These are phyloP conservation scores for Fusarium chuoi DNA, from an alignment of 2,329 filamentous ascomycete genomes.

Conservation along the genomic window DNA sequence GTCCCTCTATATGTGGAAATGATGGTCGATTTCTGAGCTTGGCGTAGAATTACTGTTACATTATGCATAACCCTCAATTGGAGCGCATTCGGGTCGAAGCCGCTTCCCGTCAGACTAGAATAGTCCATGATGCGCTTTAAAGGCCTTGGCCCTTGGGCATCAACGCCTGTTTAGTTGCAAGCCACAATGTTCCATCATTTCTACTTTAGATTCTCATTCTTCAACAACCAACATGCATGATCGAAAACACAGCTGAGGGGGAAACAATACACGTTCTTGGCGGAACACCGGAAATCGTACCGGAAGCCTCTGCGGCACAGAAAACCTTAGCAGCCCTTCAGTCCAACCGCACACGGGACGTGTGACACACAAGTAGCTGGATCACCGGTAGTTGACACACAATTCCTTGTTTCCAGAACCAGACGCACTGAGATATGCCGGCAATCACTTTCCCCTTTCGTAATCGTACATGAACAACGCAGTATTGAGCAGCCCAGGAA, in stretches of 20 bases:
- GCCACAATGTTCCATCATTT: not conserved
- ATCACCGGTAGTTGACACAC: conserved; percentile 10
- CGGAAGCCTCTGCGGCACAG: not conserved
- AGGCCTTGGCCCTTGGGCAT: too few species aligned
- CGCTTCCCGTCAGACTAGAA: not conserved
- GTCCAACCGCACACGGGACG: not conserved
- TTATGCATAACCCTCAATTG: not conserved
- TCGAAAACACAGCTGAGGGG: not conserved
- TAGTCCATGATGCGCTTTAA: too few species aligned
- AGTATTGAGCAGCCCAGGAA: not conserved
- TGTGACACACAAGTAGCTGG: conserved; percentile 14
- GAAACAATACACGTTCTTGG: not conserved
- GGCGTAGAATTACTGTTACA: conserved; percentile 4
- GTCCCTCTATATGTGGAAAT: not conserved
- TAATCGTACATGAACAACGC: not conserved
- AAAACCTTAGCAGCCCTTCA: not conserved
- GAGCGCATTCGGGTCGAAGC: not conserved
- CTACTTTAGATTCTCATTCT: conserved; percentile 2
- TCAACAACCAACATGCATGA: not conserved
- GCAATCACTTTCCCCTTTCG: conserved; percentile 13
- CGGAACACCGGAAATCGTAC: not conserved
- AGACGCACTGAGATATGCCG: not conserved
- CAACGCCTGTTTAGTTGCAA: not conserved
- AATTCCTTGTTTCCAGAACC: conserved; percentile 6
- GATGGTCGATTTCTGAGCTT: conserved; percentile 4